Evolutionary conservation across 176 grass and related monocot genomes (phyloP).

Genomic region (Panicum miliaceum): DNA sequence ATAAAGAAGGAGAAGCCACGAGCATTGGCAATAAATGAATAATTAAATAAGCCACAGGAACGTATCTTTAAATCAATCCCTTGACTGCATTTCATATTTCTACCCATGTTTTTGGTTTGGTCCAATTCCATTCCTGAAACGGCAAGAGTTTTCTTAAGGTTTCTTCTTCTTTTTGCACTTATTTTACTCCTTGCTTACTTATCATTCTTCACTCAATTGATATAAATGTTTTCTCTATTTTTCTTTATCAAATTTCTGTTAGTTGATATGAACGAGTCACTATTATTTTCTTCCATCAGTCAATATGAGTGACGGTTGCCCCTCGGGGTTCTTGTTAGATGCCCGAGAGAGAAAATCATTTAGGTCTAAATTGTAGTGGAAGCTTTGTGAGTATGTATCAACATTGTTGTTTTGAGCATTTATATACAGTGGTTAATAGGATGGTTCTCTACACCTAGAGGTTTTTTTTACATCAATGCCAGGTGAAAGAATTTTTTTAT

Average conservation of each 20-base stretch:
- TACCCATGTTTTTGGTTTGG: not conserved
- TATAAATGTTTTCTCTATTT: not conserved
- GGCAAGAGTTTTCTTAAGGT: not conserved
- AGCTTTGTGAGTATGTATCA: not conserved
- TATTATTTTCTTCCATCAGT: not conserved
- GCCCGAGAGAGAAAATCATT: not conserved
- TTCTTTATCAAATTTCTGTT: not conserved
- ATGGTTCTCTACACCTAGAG: not conserved
- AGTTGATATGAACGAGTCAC: slow-evolving; percentile 23
- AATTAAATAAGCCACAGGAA: not conserved
- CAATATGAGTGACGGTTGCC: not conserved
- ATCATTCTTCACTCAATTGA: not conserved
- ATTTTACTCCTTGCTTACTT: not conserved
- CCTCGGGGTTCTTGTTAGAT: slow-evolving; percentile 15
- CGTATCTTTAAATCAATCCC: slow-evolving; percentile 9
- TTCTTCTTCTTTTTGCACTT: not conserved
- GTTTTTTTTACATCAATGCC: not conserved
- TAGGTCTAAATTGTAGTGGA: not conserved
- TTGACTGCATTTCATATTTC: not conserved
- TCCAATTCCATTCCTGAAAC: not conserved
- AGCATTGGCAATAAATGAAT: not conserved
- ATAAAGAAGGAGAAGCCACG: slow-evolving; percentile 28
- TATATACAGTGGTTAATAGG: slow-evolving; percentile 26
- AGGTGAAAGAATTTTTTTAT: not conserved
- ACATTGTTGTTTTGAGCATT: slow-evolving; percentile 25